Conservation (phyloP, 2,329 filamentous ascomycete genomes). For the Trichoderma sp. region DNA sequence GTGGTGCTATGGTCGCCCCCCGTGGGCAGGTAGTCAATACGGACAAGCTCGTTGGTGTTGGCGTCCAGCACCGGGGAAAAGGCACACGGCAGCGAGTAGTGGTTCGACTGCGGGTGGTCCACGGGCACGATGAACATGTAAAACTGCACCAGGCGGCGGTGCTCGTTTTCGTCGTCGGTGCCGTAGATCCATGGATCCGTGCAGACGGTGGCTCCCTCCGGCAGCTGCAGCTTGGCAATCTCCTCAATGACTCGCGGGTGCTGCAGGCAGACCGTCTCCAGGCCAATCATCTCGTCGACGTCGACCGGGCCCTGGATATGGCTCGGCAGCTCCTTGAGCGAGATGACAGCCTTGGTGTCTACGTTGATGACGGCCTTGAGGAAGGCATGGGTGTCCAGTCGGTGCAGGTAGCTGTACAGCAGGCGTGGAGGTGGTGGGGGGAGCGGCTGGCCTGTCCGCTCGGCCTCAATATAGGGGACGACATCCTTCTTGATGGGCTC, state of each 20-base stretch:
- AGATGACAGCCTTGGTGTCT: constrained; percentile 36
- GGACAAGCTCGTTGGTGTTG: constrained; percentile 53
- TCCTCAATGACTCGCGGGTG: constrained; percentile 43
- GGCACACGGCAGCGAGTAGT: constrained; percentile 63
- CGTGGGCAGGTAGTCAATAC: constrained; percentile 59
- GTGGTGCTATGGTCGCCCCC: constrained; percentile 51
- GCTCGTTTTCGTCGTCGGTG: constrained; percentile 41
- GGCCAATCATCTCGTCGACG: constrained; percentile 30
- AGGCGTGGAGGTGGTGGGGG: constrained; percentile 50
- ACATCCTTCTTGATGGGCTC: constrained; percentile 63
- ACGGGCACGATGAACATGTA: constrained; percentile 47
- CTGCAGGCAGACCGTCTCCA: constrained; percentile 10
- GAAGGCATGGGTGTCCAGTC: constrained; percentile 36
- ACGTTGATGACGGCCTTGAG: constrained; percentile 46
- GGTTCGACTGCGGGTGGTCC: constrained; percentile 58
- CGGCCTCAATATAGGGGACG: constrained; percentile 61
- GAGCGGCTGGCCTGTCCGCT: constrained; percentile 53
- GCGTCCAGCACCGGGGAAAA: constrained; percentile 62
- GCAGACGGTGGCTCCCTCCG: constrained; percentile 46
- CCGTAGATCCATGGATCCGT: constrained; percentile 70
- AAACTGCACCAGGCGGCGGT: constrained; percentile 48
- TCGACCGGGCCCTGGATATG: constrained; percentile 41
- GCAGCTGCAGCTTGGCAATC: constrained; percentile 50
- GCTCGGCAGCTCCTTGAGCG: constrained; percentile 29
- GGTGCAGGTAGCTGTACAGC: constrained; percentile 48